phyloP scores from a whole-genome alignment of 1,284 basidiomycete species.

The Ganoderma boninense region DNA sequence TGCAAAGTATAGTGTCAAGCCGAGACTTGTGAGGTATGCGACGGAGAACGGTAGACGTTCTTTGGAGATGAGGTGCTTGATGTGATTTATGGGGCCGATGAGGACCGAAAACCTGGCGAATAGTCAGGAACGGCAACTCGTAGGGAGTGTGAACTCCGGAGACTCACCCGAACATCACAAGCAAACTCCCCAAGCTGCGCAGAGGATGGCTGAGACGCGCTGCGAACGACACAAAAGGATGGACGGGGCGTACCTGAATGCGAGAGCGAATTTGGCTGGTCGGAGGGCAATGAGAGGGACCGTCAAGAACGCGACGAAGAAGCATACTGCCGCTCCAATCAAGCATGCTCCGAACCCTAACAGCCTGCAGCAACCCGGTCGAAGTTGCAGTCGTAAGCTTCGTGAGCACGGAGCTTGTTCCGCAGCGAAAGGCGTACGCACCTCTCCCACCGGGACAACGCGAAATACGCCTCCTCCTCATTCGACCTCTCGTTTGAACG shows the following conservation, averaged over 20 bases:
- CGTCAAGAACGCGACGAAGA: conserved; percentile 94
- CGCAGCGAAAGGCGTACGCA: conserved; percentile 42
- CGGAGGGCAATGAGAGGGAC: conserved; percentile 86
- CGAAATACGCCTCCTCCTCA: conserved; percentile 98
- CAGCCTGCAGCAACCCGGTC: conserved; percentile 60
- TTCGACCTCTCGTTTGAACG: conserved; percentile 85
- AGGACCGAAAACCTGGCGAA: conserved; percentile 79
- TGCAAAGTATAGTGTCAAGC: conserved; percentile 89
- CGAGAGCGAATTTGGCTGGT: conserved; percentile 88
- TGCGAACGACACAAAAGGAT: neutral
- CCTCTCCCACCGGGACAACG: conserved; percentile 91
- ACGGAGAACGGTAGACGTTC: conserved; percentile 90
- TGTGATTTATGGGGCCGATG: conserved; percentile 85
- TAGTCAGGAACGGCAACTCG: neutral
- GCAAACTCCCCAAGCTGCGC: conserved; percentile 77
- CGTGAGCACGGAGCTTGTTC: neutral
- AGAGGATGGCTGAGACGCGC: neutral
- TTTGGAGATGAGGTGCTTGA: conserved; percentile 87
- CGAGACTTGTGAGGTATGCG: conserved; percentile 85
- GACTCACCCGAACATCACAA: conserved; percentile 88
- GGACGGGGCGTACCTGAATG: conserved; percentile 71
- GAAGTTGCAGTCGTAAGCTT: neutral
- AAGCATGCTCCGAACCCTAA: conserved; percentile 95
- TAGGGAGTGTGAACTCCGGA: too few relatives aligned
- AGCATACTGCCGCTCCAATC: conserved; percentile 92